phyloP scores from a whole-genome alignment of 768 basidiomycete species.

The Phlebiopsis flavidoalba region DNA sequence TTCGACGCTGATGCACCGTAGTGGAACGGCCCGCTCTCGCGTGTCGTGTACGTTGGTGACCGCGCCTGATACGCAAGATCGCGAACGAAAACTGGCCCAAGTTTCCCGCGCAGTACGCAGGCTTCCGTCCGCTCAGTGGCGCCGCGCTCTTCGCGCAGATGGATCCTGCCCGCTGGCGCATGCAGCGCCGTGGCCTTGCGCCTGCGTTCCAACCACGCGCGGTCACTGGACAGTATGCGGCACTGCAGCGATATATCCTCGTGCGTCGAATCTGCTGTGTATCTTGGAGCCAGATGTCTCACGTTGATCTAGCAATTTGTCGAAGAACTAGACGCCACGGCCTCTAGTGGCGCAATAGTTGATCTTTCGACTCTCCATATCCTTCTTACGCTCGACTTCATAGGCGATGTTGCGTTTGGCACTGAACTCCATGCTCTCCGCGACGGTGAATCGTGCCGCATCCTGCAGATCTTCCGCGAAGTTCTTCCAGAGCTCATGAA shows the following conservation, averaged over 20 bases:
- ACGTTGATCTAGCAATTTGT: not conserved
- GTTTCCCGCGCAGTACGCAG: slow-evolving; percentile 2
- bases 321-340: not conserved
- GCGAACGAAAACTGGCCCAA: slow-evolving; percentile 5
- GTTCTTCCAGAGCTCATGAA: slow-evolving; percentile 4
- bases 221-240: not conserved
- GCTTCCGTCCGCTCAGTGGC: not conserved
- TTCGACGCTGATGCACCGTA: not conserved
- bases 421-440: not conserved
- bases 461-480: not conserved
- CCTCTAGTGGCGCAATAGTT: not conserved
- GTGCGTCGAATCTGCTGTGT: not conserved
- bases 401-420: slow-evolving; percentile 1
- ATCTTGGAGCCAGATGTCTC: not conserved
- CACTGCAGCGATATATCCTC: not conserved
- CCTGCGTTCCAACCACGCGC: slow-evolving; percentile 2
- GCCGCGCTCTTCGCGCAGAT: slow-evolving; percentile 2
- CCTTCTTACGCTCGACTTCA: slow-evolving; percentile 3
- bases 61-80: not conserved
- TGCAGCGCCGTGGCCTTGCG: not conserved
- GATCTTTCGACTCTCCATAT: not conserved
- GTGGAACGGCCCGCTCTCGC: slow-evolving; percentile 2
- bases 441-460: not conserved
- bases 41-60: not conserved
- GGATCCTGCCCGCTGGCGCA: not conserved